phyloP scores from a whole-genome alignment of 805 yeast genomes.

The Pichia manshurica region DNA sequence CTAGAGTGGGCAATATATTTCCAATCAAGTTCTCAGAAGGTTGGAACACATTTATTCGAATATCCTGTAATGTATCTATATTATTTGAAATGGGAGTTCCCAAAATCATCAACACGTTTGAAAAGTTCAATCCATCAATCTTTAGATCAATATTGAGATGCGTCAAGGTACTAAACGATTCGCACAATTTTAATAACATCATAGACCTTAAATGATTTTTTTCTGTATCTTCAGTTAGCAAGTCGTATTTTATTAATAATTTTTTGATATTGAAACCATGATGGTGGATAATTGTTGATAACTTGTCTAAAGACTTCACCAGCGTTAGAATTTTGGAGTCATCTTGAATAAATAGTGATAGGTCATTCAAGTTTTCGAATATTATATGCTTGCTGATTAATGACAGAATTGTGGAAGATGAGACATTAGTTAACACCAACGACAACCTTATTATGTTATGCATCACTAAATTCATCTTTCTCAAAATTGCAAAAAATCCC shows the following conservation, averaged over 20 bases:
- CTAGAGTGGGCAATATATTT: constrained; percentile 24
- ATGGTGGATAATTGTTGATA: constrained; percentile 21
- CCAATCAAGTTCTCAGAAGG: constrained; percentile 31
- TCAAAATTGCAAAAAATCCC: constrained; percentile 31
- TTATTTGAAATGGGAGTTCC: constrained; percentile 29
- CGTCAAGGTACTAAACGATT: constrained; percentile 21
- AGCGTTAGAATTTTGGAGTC: constrained; percentile 26
- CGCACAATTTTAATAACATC: constrained; percentile 28
- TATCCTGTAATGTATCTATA: constrained; percentile 20
- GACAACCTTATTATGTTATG: constrained; percentile 23
- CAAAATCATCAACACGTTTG: constrained; percentile 29
- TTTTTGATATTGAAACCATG: constrained; percentile 23
- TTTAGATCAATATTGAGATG: constrained; percentile 22
- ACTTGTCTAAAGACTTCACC: constrained; percentile 26
- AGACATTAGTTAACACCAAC: constrained; percentile 29
- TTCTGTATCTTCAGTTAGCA: constrained; percentile 24
- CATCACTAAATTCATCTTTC: constrained; percentile 27
- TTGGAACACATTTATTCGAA: constrained; percentile 23
- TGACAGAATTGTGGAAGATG: constrained; percentile 27
- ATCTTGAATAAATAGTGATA: constrained; percentile 29
- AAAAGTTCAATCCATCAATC: constrained; percentile 27
- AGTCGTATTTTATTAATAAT: constrained; percentile 23
- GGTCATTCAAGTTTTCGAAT: constrained; percentile 25
- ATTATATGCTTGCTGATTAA: constrained; percentile 27
- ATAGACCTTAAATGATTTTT: constrained; percentile 30